Percentiles rank a stretch among this genome's conserved stretches.
These are phyloP conservation scores for Penicillium sclerotiorum DNA, from an alignment of 2,329 filamentous ascomycete species.

Conservation along the genomic window DNA sequence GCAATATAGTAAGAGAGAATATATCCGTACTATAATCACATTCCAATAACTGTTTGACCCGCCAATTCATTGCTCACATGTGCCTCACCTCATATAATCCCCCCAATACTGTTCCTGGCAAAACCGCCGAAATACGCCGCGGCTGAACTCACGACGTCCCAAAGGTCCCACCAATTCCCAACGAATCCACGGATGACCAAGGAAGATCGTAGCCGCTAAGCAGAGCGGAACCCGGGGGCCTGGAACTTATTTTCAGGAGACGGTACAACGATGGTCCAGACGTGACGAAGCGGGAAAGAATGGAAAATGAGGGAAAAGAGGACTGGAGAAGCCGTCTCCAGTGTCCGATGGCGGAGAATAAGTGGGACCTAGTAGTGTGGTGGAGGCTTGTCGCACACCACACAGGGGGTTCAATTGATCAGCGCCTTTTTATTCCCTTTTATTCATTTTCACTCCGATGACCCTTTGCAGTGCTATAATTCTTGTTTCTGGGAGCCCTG, in stretches of 20 bases:
- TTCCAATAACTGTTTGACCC: too few relatives aligned
- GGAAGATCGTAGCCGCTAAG: conserved; percentile 13
- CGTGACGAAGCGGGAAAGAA: not conserved
- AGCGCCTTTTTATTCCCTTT: too few relatives aligned
- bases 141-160: not conserved
- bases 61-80: too few relatives aligned
- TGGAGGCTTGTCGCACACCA: conserved; percentile 18
- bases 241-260: conserved; percentile 5
- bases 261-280: not conserved
- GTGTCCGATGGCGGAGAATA: conserved; percentile 21
- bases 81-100: too few relatives aligned
- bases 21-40: not conserved
- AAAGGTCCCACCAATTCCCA: not conserved
- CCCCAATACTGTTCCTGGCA: not conserved
- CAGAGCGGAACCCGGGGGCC: conserved; percentile 5
- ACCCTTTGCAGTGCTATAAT: too few relatives aligned
- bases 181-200: conserved; percentile 1
- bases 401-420: conserved; percentile 2
- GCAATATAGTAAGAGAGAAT: too few relatives aligned
- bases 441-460: not conserved
- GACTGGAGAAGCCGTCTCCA: conserved; percentile 6
- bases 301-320: not conserved
- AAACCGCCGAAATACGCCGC: conserved; percentile 18
- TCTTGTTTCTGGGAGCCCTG: too few relatives aligned
- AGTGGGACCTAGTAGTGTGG: conserved; percentile 7